Evolutionary conservation across 1,284 basidiomycete species (phyloP).

Genomic region (Sphaerobolus stellatus): DNA sequence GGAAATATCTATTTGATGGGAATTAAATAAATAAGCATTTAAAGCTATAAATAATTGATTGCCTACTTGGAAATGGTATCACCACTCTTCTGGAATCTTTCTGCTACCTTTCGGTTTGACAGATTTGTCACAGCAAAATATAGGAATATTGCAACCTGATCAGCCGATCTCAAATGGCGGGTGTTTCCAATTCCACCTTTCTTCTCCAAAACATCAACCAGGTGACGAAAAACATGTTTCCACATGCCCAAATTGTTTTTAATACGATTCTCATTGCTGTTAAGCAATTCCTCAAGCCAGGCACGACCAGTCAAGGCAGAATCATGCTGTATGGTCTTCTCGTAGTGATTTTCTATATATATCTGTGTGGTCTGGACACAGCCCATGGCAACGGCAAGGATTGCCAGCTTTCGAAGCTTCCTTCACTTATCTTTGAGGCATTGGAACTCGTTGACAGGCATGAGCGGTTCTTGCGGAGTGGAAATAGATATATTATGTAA

Average conservation of each 20-base stretch:
- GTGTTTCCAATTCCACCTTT: neutral
- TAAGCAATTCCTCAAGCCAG: neutral
- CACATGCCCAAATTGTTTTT: neutral
- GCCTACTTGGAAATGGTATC: neutral
- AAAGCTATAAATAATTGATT: too few relatives aligned
- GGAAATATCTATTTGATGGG: too few relatives aligned
- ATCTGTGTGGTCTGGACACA: too few relatives aligned
- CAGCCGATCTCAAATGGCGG: neutral
- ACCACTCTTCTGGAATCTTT: neutral
- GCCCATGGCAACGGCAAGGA: too few relatives aligned
- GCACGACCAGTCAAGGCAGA: neutral
- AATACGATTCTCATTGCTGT: neutral
- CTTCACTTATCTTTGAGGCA: too few relatives aligned
- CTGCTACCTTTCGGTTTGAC: neutral
- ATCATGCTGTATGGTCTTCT: neutral
- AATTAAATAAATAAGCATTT: too few relatives aligned
- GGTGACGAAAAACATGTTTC: neutral
- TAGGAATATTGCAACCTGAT: neutral
- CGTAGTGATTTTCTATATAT: too few relatives aligned
- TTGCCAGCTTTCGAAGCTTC: too few relatives aligned
- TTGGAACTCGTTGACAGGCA: too few relatives aligned
- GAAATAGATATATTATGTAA: too few relatives aligned
- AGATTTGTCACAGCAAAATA: neutral
- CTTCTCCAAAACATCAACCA: neutral
- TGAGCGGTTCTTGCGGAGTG: too few relatives aligned